Evolutionary conservation across 192 early-diverging fungal genomes (phyloP), one percentile per base, ranked within the genome.

Genomic region (Backusella mclennaniae): DNA sequence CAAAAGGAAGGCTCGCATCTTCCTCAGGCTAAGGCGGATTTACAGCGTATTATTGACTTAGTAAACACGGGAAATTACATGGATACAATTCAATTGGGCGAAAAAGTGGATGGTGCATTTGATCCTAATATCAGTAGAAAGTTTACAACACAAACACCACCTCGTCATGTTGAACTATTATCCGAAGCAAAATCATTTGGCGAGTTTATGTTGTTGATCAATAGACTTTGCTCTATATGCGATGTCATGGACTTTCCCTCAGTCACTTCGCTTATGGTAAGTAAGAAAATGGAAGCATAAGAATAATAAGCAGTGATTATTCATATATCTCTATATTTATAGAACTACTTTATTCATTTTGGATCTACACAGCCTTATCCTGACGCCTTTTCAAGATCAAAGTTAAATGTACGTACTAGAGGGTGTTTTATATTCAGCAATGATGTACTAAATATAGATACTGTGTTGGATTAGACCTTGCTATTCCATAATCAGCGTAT

Each of bases 111-210:
- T 38, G 84, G 83, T 71, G 85, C 83, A 12, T 92, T 92, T 81
- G 90, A 92, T 68, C 85, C 87, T 19, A 79, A 83, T 4, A 82
- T 92, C 31, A 91, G 89, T 73, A 85, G 91, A 17, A 91, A 91
- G 70, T 79, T 89, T 1, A 85, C 86, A 26, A 82, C 90, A 21
- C 88, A 91, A 74, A 87, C 89, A 33, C 90, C 91, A 7, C 90
- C 91, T 70, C 82, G 88, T 35, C 88, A 89, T 49, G 88, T 90
- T 21, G 79, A 76, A 4, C 79, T 87, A 0, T 76, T 87, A 49
- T 78, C 88, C 8, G 42, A 80, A n/a, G 33, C 3, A 76, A 49
- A 86, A 79, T 76, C 87, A 1, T 76, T 84, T 53, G 73, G 83
- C 31, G 75, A 87, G 49, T 71, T 88, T 66, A 74, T 76, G 21